Percentiles rank a stretch among this genome's conserved stretches.
Evolutionary conservation across 1,284 basidiomycete genomes (phyloP).

Genomic region (Pyrrhoderma lamaoense): DNA sequence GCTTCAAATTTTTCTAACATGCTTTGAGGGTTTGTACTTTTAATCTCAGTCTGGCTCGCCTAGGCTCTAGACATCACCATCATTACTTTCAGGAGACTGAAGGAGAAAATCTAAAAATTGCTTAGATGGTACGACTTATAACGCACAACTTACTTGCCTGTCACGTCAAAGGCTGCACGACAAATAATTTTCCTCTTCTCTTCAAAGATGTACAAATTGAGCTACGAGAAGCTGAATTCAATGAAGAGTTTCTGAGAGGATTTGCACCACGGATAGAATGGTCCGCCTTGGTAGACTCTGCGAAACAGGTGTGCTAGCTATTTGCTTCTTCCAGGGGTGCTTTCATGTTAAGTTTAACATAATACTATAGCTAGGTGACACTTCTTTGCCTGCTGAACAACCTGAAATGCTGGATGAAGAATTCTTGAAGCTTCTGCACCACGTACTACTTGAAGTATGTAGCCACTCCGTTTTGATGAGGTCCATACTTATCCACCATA

Average conservation of each 20-base stretch:
- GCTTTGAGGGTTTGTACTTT: too few relatives aligned
- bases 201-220: conserved; percentile 84
- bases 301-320: conserved; percentile 69
- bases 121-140: conserved; percentile 82
- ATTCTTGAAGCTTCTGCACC: conserved; percentile 77
- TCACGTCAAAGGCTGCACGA: conserved; percentile 87
- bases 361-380: conserved; percentile 85
- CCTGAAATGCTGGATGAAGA: conserved; percentile 79
- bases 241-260: conserved; percentile 78
- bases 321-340: too few relatives aligned
- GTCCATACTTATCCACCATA: not conserved
- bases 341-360: too few relatives aligned
- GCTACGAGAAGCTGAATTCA: conserved; percentile 81
- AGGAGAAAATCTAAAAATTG: too few relatives aligned
- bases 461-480: too few relatives aligned
- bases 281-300: conserved; percentile 79
- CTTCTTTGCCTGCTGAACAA: conserved; percentile 68
- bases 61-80: too few relatives aligned
- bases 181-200: conserved; percentile 89
- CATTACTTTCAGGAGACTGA: too few relatives aligned
- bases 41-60: too few relatives aligned
- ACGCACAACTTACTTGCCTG: conserved; percentile 97
- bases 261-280: conserved; percentile 88
- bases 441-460: conserved; percentile 85
- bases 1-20: too few relatives aligned